Base-by-base conservation (phyloP, 2,329 filamentous ascomycete species). In the Exophiala sp. region DNA sequence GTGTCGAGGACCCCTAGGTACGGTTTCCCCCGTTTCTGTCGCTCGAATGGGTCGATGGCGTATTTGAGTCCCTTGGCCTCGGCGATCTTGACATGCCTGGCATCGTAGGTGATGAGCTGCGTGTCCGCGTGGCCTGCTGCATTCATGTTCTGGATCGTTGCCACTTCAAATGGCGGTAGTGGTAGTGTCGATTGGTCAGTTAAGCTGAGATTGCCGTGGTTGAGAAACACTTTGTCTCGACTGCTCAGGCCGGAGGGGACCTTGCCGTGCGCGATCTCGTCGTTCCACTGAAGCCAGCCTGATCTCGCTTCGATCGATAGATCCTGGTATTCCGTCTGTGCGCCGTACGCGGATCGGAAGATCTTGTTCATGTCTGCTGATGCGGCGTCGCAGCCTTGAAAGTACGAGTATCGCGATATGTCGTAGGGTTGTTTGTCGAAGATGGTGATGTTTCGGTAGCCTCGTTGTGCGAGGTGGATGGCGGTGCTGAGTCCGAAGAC, bases 401-500 rank as follows among this genome's bases (percentile, higher is more conserved):
- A 54, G 46, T 70, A 71, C 5, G 68, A 68, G 44, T 77, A 77
- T 0, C 59, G 59, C 0, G 64, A 63, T 27, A 68, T 47, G 10
- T 71, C 65, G 27, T 74, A 65, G 14, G 69, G 63, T 56, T 77
- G 71, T 53, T 67, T 68, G 58, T 79, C 75, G 27, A 78, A 65
- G 9, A 78, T 67, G 7, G 68, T 75, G 21, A 78, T 65, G 51
- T 73, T 65, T 4, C 16, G 64, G 58, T 76, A 78, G 2, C 74
- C 75, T 19, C 54, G 47, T n/a, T 69, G 74, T 11, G 53, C 56
- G 4, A 58, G 53, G 23, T 55, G 56, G 10, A 61, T 42, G 8
- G 62, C 69, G 1, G 78, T 80, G 10, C 73, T 68, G 8, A 81
- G 50, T 2, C 80, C 64, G 19, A 76, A 75, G 1, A 83, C 65